These are phyloP conservation scores for Annulohypoxylon moriforme DNA, from an alignment of 495 filamentous ascomycete species.

Conservation along the genomic window DNA sequence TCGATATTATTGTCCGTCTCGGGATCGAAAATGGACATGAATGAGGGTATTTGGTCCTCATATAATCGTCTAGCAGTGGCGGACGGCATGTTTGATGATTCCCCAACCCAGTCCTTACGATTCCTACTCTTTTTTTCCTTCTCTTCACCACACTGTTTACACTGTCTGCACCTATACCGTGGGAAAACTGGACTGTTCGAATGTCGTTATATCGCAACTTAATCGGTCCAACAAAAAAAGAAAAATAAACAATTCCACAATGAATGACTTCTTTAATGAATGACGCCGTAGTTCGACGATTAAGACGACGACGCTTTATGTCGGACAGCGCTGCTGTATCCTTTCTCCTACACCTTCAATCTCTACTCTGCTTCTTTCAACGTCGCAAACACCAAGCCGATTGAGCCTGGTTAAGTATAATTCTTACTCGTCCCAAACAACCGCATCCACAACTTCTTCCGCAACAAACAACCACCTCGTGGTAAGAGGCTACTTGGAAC, in stretches of 20 bases:
- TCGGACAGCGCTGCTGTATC: slow-evolving; percentile 52
- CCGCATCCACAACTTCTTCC: slow-evolving; percentile 27
- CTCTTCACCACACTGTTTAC: background rate
- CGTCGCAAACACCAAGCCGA: slow-evolving; percentile 17
- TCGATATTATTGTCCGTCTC: slow-evolving; percentile 57
- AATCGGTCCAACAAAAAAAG: slow-evolving; percentile 13
- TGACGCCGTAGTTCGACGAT: slow-evolving; percentile 18
- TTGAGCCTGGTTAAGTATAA: slow-evolving; percentile 24
- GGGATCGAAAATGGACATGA: slow-evolving; percentile 76
- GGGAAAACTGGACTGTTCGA: slow-evolving; percentile 8
- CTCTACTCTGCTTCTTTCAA: slow-evolving; percentile 37
- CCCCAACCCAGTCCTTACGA: slow-evolving; percentile 8
- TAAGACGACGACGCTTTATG: slow-evolving; percentile 30
- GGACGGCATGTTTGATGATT: slow-evolving; percentile 62
- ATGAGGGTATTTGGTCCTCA: slow-evolving; percentile 76
- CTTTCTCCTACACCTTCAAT: slow-evolving; percentile 38
- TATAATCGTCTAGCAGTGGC: slow-evolving; percentile 63
- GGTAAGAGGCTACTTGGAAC: slow-evolving; percentile 2
- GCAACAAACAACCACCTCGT: slow-evolving; percentile 16
- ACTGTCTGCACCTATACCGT: slow-evolving; percentile 5
- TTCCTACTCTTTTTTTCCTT: slow-evolving; percentile 27
- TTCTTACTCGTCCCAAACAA: slow-evolving; percentile 26
- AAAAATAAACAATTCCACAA: slow-evolving; percentile 15
- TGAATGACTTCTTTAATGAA: slow-evolving; percentile 25
- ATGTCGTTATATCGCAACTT: slow-evolving; percentile 11